These are phyloP conservation scores for Parmelia sp. DNA, from an alignment of 495 filamentous ascomycete genomes.

Conservation along the genomic window DNA sequence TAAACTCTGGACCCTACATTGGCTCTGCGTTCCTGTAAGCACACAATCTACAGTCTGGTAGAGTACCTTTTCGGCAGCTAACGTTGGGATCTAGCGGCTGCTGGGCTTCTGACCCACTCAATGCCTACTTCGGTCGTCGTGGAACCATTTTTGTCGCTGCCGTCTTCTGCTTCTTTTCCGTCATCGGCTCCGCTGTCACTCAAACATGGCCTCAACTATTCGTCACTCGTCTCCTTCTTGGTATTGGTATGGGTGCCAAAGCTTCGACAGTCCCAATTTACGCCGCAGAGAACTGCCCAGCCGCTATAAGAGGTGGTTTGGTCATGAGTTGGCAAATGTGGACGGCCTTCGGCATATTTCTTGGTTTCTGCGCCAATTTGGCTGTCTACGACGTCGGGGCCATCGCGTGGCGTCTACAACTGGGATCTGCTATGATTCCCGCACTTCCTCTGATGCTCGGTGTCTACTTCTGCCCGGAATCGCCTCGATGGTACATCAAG, in stretches of 20 bases:
- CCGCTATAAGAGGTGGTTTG: slow-evolving; percentile 54
- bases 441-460: slow-evolving; percentile 56
- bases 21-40: slow-evolving; percentile 34
- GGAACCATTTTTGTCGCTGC: slow-evolving; percentile 56
- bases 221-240: slow-evolving; percentile 50
- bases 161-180: slow-evolving; percentile 52
- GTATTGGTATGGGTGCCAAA: slow-evolving; percentile 62
- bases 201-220: slow-evolving; percentile 57
- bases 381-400: slow-evolving; percentile 48
- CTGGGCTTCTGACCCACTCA: slow-evolving; percentile 56
- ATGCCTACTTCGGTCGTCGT: slow-evolving; percentile 50
- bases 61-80: not conserved
- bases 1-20: slow-evolving; percentile 52
- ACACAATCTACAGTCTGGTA: not conserved
- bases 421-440: slow-evolving; percentile 65
- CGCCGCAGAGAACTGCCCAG: slow-evolving; percentile 55
- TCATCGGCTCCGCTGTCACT: slow-evolving; percentile 49
- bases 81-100: slow-evolving; percentile 38
- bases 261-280: slow-evolving; percentile 57
- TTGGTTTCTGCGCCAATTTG: slow-evolving; percentile 56
- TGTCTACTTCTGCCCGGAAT: slow-evolving; percentile 62
- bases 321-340: slow-evolving; percentile 60
- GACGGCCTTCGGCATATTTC: slow-evolving; percentile 56
- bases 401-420: slow-evolving; percentile 57
- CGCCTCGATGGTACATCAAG: slow-evolving; percentile 63